Evolutionary conservation across 2,329 filamentous ascomycete genomes (phyloP), one percentile per base, ranked within the genome.

Genomic region (Remersonia thermophila): DNA sequence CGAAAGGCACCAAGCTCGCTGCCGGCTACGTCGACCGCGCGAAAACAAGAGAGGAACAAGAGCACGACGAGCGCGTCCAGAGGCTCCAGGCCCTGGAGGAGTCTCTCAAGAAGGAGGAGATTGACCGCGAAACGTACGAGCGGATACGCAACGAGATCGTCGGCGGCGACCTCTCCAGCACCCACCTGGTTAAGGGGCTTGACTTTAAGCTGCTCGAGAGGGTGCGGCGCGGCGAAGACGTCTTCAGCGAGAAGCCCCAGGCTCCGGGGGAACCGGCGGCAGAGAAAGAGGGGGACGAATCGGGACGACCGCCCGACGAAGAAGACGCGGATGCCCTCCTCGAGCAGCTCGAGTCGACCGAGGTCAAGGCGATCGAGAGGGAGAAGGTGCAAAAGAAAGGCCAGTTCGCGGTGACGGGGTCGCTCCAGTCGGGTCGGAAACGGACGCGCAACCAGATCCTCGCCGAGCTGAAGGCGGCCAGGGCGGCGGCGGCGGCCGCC

Each of bases 181-280:
- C 86, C 11, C 85, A 94, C 65, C 60, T 95, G 46, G 80, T 96
- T 32, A 96, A 95, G 54, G 91, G 91, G 0, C 60, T 98, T 33
- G 91, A 98, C 58, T 82, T 85, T 55, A 81, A 82, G 55, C 63
- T 96, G 10, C 62, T 87, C 18, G 73, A 82, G 55, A 68, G 77
- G 46, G 69, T 82, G 41, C 70, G 71, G 41, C 70, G 68, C 37
- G 83, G 81, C 28, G 82, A 86, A 55, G 63, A 87, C 56, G 68
- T 84, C 1, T 69, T 66, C 46, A 56, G 51, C n/a, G 57, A 61
- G 7, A 52, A 50, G 7, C n/a, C 34, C 13, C 43, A 55, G 3
- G 27, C 7, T 27, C 35, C 50, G 2, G 43, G 45, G 5, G 54
- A 57, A n/a, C n/a, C n/a, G n/a, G n/a, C n/a, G 31, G 48, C 46